phyloP scores from a whole-genome alignment of 164 flowering plant genomes.

The Tetrastigma voinierianum region DNA sequence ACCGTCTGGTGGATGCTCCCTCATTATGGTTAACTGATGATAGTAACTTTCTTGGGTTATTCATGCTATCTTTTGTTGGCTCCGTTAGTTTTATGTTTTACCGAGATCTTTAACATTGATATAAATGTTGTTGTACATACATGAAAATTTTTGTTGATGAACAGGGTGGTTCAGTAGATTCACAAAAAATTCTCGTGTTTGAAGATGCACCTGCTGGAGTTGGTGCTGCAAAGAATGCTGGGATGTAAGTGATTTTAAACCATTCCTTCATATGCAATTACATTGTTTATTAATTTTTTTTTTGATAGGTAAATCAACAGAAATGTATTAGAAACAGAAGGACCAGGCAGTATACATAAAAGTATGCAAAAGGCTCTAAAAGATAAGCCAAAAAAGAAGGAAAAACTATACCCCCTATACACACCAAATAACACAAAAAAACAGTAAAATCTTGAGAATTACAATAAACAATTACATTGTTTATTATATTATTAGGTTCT shows the following conservation, averaged over 20 bases:
- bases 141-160: constrained; percentile 11
- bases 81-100: not conserved
- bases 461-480: not conserved
- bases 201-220: constrained; percentile 99
- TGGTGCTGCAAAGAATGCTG: constrained; percentile 84
- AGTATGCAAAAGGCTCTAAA: no score
- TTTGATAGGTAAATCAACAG: no score
- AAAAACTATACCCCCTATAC: no score
- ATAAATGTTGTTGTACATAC: not conserved
- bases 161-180: constrained; percentile 66
- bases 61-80: not conserved
- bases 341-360: no score
- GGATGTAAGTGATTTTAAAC: constrained; percentile 39
- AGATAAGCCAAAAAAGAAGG: no score
- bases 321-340: no score
- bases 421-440: no score
- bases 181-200: constrained; percentile 70
- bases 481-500: no score
- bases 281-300: not conserved
- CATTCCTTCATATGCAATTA: not conserved
- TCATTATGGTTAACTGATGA: not conserved
- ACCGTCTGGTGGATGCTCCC: not conserved
- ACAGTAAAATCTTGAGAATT: no score
- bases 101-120: not conserved
- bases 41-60: not conserved